Evolutionary conservation across 2,329 filamentous ascomycete species (phyloP), one percentile per base, ranked within the genome.

Genomic region (Piedraia hortae): DNA sequence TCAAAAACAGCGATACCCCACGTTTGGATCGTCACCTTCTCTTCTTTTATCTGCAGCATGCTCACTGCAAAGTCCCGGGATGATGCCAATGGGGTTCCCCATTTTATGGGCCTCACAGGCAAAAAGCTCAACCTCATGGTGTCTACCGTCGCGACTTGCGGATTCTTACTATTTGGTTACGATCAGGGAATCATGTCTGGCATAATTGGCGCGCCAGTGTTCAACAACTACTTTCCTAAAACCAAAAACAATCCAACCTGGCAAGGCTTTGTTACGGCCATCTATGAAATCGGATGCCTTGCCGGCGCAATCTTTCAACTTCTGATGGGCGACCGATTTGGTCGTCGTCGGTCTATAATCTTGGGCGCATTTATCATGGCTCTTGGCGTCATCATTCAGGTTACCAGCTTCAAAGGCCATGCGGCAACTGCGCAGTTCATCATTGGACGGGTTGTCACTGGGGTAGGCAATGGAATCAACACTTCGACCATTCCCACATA

Each of bases 71-170:
- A 22, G 8, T 25, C 23, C 25, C 31, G 27, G 15, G 32, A 34
- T 21, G 25, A 32, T 20, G 27, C 26, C 5, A 26, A 38, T 26
- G 31, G 35, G 22, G 29, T 37, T 10, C 55, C 57, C 22, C 53
- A 37, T 10, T 67, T 52, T 37, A 54, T 58, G 38, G 62, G 63
- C 41, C 47, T 68, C 27, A 56, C 54, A 16, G 65, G 65, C 38
- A 51, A 48, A 31, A 47, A 45, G 16, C 50, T 70, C 23, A 59
- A 55, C 10, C 33, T 64, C 28, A 46, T 54, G 17, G 53, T 70
- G 20, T 64, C 64, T 2, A 52, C 55, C n/a, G 53, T 69, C 12
- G 61, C 63, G 3, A 68, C 63, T 1, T 63, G 59, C 21, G 62
- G 59, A 11, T 65, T 66, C 45, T 38, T 64, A 13, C 50, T 35